phyloP scores from a whole-genome alignment of 2,329 filamentous ascomycete genomes.

The Westerdykella ornata region DNA sequence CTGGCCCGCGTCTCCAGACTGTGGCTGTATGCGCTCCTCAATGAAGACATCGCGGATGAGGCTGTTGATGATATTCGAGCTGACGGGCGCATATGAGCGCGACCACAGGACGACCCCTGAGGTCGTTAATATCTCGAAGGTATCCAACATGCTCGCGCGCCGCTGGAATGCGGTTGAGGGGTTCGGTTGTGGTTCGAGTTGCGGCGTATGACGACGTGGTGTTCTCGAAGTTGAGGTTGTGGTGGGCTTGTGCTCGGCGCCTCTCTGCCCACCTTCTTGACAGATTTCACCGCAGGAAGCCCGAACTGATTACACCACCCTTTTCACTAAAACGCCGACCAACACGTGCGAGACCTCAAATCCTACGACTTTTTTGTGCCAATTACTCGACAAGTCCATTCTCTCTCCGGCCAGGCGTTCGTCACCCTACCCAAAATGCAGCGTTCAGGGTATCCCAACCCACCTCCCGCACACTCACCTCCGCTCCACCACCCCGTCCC shows the following conservation, averaged over 20 bases:
- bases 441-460: slow-evolving; percentile 67
- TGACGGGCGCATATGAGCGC: slow-evolving; percentile 72
- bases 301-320: not conserved
- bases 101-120: slow-evolving; percentile 98
- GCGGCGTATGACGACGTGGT: not conserved
- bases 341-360: no score
- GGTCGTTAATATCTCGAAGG: slow-evolving; percentile 92
- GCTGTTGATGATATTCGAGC: slow-evolving; percentile 78
- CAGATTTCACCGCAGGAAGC: no score
- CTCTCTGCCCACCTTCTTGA: not conserved
- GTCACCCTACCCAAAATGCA: slow-evolving; percentile 58
- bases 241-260: not conserved
- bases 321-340: no score
- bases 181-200: slow-evolving; percentile 4
- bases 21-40: slow-evolving; percentile 71
- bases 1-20: slow-evolving; percentile 53
- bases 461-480: slow-evolving; percentile 69
- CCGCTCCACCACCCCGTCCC: slow-evolving; percentile 95
- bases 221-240: not conserved
- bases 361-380: no score
- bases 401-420: no score
- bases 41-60: slow-evolving; percentile 97
- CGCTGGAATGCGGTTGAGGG: slow-evolving; percentile 1
- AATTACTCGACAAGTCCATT: no score
- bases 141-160: slow-evolving; percentile 67